A percentile compares a stretch with the other conserved stretches of the same genome.
Conservation (phyloP, 768 basidiomycete genomes). For the Rhodotorula kratochvilovae region DNA sequence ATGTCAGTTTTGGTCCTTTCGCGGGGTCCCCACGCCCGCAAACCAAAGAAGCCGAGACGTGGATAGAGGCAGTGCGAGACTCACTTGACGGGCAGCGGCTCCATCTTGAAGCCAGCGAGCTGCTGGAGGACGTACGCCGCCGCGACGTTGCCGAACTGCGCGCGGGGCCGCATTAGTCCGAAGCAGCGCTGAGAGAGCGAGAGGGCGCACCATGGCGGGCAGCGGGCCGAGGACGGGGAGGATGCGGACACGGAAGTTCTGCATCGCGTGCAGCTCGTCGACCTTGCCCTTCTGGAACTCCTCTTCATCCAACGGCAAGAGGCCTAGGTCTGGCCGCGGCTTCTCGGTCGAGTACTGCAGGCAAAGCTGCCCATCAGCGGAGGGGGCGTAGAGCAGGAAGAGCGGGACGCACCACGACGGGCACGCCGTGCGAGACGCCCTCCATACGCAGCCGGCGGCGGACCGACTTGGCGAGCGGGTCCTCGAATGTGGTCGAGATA, state of each 20-base stretch:
- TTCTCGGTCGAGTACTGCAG: conserved; percentile 81
- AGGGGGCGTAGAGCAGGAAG: neutral
- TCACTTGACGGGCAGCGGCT: conserved; percentile 80
- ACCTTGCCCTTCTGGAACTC: conserved; percentile 86
- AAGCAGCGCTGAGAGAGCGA: too few relatives aligned
- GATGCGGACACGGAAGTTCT: conserved; percentile 89
- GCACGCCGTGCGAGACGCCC: conserved; percentile 50
- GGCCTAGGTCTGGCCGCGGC: conserved; percentile 66
- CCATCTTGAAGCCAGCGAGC: conserved; percentile 77
- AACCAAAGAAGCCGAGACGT: neutral
- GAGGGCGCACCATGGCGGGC: conserved; percentile 37
- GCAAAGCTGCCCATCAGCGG: conserved; percentile 49
- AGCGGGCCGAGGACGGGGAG: conserved; percentile 73
- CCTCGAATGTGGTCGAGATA: conserved; percentile 85
- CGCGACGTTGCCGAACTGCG: conserved; percentile 78
- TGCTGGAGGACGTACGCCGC: conserved; percentile 84
- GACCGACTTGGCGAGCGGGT: conserved; percentile 88
- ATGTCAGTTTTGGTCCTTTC: too few relatives aligned
- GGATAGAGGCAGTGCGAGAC: conserved; percentile 48
- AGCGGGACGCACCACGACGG: conserved; percentile 46
- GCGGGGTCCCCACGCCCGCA: too few relatives aligned
- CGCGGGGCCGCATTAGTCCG: too few relatives aligned
- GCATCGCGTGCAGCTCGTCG: conserved; percentile 80
- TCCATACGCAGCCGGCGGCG: conserved; percentile 56
- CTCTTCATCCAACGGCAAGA: conserved; percentile 84